Base-by-base conservation (phyloP, 2,329 filamentous ascomycete species). In the Fusarium annulatum region DNA sequence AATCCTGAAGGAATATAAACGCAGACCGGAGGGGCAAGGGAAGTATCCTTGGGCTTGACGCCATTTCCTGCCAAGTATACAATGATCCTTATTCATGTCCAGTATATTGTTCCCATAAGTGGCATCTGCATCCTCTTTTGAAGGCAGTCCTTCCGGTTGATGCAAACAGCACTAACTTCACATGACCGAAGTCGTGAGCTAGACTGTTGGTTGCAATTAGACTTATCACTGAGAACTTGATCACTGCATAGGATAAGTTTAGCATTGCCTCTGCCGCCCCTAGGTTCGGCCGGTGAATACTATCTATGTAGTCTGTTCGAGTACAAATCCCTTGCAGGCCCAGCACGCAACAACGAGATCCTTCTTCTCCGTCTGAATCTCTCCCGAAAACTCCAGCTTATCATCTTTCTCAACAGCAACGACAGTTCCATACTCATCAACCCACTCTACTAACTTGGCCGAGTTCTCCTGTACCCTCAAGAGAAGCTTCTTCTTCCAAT, bases 401-500 rank as follows among this genome's bases (percentile, higher is more conserved):
- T 26, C 39, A 7, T 45, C 39, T 4, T 23, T 39, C 33, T 45
- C 39, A 21, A 10, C 15, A 0, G 51, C 23, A 28, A 61, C 12
- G 23, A 38, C 9, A 3, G 9, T 4, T 5, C 15, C 18, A 33
- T 33, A 33, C 23, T 61, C 51, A 26, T 57, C 51, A 21, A 14
- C 3, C 19, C 51, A 45, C 15, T 33, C 16, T 0, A 3, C 0
- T 3, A 45, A 23, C 38, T 56, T 19, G 6, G 10, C 2, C 5
- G 19, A 9, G 14, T 16, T 11, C 23, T 45, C 33, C 10, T 43
- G 23, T 2, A 14, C 33, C 2, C 21, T 45, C 9, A 61, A 30
- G 5, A 57, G 3, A 38, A 43, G 49, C 33, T 38, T 56, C 11
- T 57, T 57, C 39, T 56, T 57, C 39, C 33, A 61, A 38, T 57